Evolutionary conservation across 805 yeast genomes (phyloP), one percentile per base, ranked within the genome.

Genomic region (Kazachstania psychrophila): DNA sequence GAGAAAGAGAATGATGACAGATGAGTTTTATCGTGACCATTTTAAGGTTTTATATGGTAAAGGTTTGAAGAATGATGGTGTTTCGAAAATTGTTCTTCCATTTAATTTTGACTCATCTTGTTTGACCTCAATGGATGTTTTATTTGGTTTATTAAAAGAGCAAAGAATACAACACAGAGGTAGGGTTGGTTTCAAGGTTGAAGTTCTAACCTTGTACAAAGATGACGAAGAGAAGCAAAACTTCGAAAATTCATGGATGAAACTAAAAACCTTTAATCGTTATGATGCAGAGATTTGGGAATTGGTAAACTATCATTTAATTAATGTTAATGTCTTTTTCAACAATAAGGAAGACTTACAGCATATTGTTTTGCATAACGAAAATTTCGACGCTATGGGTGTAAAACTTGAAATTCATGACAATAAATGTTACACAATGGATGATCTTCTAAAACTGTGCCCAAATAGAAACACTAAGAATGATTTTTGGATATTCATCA

Each of bases 11-110:
- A 76, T 89, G 86, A 67, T 64, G 54, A 45, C 52, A 6, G 73
- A 70, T 44, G 87, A 82, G 11, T 73, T 68, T 37, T 87, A 72
- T 61, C 82, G 84, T 51, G 88, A 82, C 16, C 72, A 77, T 48
- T 86, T 70, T 40, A 61, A 59, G 64, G 60, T 60, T 0, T 36
- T 51, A 23, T 56, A 58, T 32, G 75, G 73, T 11, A 59, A 60
- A 1, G 62, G 62, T 13, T 31, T 36, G 6, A 17, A 26, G 5
- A 23, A 23, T n/a, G 31, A 30, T 19, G 39, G 36, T 19, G 18
- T 36, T 5, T 63, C 56, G 13, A 69, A 60, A 23, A 69, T 79
- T 0, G 49, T 82, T 19, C 52, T 85, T 4, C 73, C 88, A 2
- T 50, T 81, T 3, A 79, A 88, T 0, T 70, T 44, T 25, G 84